Percentiles rank a stretch among this genome's conserved stretches.
Evolutionary conservation across 2,329 filamentous ascomycete species (phyloP).

Genomic region (Talaromyces amestolkiae): DNA sequence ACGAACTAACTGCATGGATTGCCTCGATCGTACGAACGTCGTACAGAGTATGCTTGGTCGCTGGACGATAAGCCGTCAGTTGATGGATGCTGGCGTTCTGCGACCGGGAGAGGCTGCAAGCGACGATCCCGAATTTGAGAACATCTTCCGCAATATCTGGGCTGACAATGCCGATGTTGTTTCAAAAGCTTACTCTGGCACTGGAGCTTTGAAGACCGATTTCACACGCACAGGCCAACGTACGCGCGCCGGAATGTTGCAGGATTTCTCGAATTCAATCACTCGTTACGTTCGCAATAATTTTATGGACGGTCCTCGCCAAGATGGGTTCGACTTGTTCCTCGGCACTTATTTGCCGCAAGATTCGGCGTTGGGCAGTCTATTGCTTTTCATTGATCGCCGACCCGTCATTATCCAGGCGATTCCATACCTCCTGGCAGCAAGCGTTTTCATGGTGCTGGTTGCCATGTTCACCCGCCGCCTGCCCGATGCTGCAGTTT

Average conservation of each 20-base stretch:
- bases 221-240: slow-evolving; percentile 90
- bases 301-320: slow-evolving; percentile 86
- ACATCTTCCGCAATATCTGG: slow-evolving; percentile 95
- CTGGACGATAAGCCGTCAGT: slow-evolving; percentile 82
- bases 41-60: slow-evolving; percentile 96
- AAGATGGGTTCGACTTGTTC: slow-evolving; percentile 95
- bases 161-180: slow-evolving; percentile 97
- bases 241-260: slow-evolving; percentile 78
- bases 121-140: slow-evolving; percentile 78
- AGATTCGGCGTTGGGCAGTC: slow-evolving; percentile 66
- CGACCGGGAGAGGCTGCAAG: slow-evolving; percentile 72
- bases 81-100: slow-evolving; percentile 79
- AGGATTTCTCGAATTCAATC: slow-evolving; percentile 83
- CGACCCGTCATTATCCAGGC: slow-evolving; percentile 85
- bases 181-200: slow-evolving; percentile 88
- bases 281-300: slow-evolving; percentile 93
- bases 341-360: slow-evolving; percentile 79
- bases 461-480: slow-evolving; percentile 71
- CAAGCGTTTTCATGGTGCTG: slow-evolving; percentile 79
- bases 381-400: slow-evolving; percentile 76
- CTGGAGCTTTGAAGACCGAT: slow-evolving; percentile 96
- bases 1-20: slow-evolving; percentile 99
- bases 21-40: slow-evolving; percentile 94
- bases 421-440: slow-evolving; percentile 86
- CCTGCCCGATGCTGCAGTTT: slow-evolving; percentile 69